Evolutionary conservation across 176 grass and related monocot species (phyloP).

Genomic region (Luzula sylvatica): DNA sequence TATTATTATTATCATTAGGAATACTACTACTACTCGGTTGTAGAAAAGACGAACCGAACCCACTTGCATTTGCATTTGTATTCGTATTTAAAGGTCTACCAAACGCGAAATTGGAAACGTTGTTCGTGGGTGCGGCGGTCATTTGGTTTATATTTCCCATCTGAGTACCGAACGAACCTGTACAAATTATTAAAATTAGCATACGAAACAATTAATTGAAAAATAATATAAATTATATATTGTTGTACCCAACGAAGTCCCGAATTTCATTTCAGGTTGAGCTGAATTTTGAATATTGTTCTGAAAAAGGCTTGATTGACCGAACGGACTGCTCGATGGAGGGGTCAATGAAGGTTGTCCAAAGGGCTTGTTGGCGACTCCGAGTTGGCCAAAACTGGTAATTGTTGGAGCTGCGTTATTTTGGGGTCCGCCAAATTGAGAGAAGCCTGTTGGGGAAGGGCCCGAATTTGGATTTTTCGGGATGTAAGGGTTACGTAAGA

Average conservation of each 20-base stretch:
- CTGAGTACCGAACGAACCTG: conserved; percentile 43
- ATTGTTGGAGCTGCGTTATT: conserved; percentile 44
- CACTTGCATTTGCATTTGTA: conserved; percentile 7
- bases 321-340: conserved; percentile 20
- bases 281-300: conserved; percentile 30
- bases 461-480: conserved; percentile 24
- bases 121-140: conserved; percentile 13
- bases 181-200: conserved; percentile 5
- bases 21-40: background rate
- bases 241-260: conserved; percentile 24
- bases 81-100: conserved; percentile 10
- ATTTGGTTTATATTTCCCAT: conserved; percentile 23
- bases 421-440: conserved; percentile 26
- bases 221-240: background rate
- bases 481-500: conserved; percentile 37
- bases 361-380: conserved; percentile 20
- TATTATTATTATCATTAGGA: background rate
- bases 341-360: background rate
- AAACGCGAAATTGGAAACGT: conserved; percentile 8
- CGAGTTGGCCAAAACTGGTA: conserved; percentile 81
- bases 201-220: too few relatives aligned
- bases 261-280: conserved; percentile 42
- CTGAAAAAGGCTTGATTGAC: conserved; percentile 12
- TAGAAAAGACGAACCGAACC: background rate
- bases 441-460: conserved; percentile 24